Percentiles rank a stretch among this genome's conserved stretches.
Evolutionary conservation across 495 filamentous ascomycete genomes (phyloP).

Genomic region (Xylaria nigripes): DNA sequence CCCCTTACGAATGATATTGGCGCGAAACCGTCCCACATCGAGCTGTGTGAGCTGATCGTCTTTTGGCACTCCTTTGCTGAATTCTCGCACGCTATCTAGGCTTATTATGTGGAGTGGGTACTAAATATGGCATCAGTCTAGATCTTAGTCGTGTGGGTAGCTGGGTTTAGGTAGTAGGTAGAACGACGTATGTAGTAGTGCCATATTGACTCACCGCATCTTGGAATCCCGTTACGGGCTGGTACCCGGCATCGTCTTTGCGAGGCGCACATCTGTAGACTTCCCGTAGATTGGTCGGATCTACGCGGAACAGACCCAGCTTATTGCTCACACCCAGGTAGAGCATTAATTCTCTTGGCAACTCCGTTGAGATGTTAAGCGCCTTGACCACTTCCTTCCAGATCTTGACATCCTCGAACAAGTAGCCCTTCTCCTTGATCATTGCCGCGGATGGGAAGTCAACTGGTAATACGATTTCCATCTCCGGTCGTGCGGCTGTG

Average conservation of each 20-base stretch:
- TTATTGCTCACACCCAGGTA: constrained; percentile 56
- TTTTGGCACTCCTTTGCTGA: constrained; percentile 48
- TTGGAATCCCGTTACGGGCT: constrained; percentile 70
- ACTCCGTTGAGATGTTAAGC: constrained; percentile 48
- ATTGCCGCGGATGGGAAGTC: constrained; percentile 46
- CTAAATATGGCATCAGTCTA: constrained; percentile 23
- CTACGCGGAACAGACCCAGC: constrained; percentile 65
- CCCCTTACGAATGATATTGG: constrained; percentile 72
- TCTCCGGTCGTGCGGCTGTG: constrained; percentile 36
- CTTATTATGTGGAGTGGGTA: constrained; percentile 81
- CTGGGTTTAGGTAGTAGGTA: too few species aligned
- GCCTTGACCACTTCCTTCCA: constrained; percentile 68
- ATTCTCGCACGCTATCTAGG: constrained; percentile 62
- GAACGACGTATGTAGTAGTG: background rate
- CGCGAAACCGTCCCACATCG: constrained; percentile 64
- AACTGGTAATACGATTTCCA: constrained; percentile 58
- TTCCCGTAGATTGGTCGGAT: constrained; percentile 51
- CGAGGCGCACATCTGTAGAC: constrained; percentile 70
- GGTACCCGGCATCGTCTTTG: constrained; percentile 61
- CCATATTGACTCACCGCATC: constrained; percentile 57
- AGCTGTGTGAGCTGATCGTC: constrained; percentile 39
- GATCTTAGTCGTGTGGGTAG: background rate
- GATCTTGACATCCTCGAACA: constrained; percentile 56
- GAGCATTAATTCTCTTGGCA: constrained; percentile 44
- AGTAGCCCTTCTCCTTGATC: constrained; percentile 49